Conservation (phyloP, 306 rosid genomes). For the Vigna hirtella region DNA sequence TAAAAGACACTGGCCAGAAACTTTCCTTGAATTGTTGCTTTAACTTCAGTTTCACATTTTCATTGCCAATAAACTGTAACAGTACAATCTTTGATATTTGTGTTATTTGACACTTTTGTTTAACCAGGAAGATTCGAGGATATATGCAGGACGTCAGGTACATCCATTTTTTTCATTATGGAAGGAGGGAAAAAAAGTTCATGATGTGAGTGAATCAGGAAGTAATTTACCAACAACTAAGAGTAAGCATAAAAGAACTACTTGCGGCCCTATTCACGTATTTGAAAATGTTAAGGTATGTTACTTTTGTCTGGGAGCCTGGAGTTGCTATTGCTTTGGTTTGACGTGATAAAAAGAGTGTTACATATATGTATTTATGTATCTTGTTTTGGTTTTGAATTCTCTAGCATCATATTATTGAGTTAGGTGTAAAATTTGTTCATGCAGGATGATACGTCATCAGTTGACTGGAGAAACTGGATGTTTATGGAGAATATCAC, state of each 20-base stretch:
- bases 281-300: conserved; percentile 70
- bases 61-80: background rate
- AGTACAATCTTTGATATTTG: conserved; percentile 34
- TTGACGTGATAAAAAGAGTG: background rate
- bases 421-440: conserved; percentile 38
- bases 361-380: conserved; percentile 5
- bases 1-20: conserved; percentile 20
- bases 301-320: conserved; percentile 20
- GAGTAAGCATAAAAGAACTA: conserved; percentile 41
- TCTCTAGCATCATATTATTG: conserved; percentile 31
- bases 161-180: conserved; percentile 78
- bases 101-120: background rate
- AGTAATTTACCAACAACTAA: conserved; percentile 39
- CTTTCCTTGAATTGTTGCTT: background rate
- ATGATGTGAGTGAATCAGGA: conserved; percentile 50
- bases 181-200: conserved; percentile 62
- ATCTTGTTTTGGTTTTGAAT: conserved; percentile 21
- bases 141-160: conserved; percentile 72
- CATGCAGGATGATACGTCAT: conserved; percentile 63
- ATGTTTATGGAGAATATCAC: conserved; percentile 50
- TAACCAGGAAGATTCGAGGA: conserved; percentile 81
- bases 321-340: conserved; percentile 22
- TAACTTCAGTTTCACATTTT: conserved; percentile 13
- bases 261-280: conserved; percentile 75
- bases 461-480: conserved; percentile 79